Conservation (phyloP, 1,284 basidiomycete genomes). For the Peniophora sp. region DNA sequence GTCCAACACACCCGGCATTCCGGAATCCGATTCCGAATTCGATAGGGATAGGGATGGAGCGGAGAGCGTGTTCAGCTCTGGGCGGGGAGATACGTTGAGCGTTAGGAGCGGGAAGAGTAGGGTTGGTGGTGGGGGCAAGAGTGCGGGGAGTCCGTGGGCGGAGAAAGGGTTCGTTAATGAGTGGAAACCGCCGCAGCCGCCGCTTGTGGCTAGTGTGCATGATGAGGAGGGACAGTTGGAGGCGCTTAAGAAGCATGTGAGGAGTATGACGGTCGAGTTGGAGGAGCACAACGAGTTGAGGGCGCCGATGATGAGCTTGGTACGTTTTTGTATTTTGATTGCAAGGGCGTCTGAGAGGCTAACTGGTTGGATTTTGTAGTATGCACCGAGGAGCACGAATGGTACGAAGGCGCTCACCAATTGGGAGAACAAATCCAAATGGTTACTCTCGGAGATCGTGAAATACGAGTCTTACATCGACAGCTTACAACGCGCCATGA, state of each 20-base stretch:
- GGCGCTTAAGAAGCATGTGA: constrained; percentile 75
- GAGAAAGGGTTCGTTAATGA: constrained; percentile 86
- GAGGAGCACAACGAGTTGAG: constrained; percentile 80
- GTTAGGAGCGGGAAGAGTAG: constrained; percentile 61
- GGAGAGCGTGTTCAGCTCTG: constrained; percentile 20
- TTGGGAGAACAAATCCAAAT: constrained; percentile 89
- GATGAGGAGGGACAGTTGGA: constrained; percentile 91
- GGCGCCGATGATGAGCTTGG: constrained; percentile 76
- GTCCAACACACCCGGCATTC: too few species aligned
- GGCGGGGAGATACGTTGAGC: constrained; percentile 57
- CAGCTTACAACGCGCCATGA: constrained; percentile 75
- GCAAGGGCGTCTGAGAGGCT: constrained; percentile 5
- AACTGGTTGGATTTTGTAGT: constrained; percentile 39
- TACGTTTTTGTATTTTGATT: constrained; percentile 29
- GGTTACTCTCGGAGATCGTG: constrained; percentile 84
- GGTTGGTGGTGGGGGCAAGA: constrained; percentile 56
- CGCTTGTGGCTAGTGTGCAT: constrained; percentile 77
- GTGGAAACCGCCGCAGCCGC: constrained; percentile 86
- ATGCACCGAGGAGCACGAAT: constrained; percentile 70
- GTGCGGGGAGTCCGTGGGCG: constrained; percentile 55
- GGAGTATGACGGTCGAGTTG: constrained; percentile 70
- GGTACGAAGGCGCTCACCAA: constrained; percentile 75
- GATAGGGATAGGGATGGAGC: constrained; percentile 40
- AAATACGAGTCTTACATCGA: constrained; percentile 97
- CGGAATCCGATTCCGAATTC: constrained; percentile 8